Base-by-base conservation (phyloP, 1,284 basidiomycete species). In the Ceraceosorus bombacis region DNA sequence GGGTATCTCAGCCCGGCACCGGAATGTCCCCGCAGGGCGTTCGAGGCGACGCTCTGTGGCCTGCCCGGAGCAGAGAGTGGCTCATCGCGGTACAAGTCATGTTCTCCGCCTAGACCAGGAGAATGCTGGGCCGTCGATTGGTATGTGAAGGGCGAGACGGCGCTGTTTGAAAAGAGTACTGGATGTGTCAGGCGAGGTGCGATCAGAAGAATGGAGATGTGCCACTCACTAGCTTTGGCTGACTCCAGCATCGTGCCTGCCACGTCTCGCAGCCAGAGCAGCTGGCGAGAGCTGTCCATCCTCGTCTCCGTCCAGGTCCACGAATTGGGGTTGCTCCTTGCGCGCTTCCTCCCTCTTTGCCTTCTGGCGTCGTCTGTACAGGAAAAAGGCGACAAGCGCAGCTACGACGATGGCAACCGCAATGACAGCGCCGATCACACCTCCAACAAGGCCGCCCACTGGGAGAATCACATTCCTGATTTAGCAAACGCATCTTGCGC, bases 291-390 rank as follows among this genome's bases (percentile, higher is more conserved):
- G 55, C 6, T 54, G 55, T 8, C 59, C 66, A 41, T 68, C 68
- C 7, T 70, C 66, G 41, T 71, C 69, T 15, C 66, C 68, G 41
- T 69, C 69, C 12, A 70, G 61, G 49, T 71, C 70, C 51, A 71
- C 66, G 36, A 71, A 71, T 39, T 60, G 66, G 2, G 64, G 64
- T n/a, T 66, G 61, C 48, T 70, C 67, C 52, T 61, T 65, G 41
- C 68, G 62, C 27, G 67, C 68, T 12, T 59, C 40, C 2, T 71
- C 65, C 6, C 61, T 55, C 59, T 67, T 64, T 2, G 49, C 50
- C 59, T 53, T 65, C 51, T 69, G 66, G 49, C 69, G 58, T 37
- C 55, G 62, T n/a, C 67, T 60, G 37, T 65, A 70, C 36, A 71
- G 41, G 6, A 71, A 57, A 36, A 63, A 71, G 1, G 64, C 60